Evolutionary conservation across 371 early-diverging fungal species (phyloP), one percentile per base, ranked within the genome.

Genomic region (Mucor irregularis): DNA sequence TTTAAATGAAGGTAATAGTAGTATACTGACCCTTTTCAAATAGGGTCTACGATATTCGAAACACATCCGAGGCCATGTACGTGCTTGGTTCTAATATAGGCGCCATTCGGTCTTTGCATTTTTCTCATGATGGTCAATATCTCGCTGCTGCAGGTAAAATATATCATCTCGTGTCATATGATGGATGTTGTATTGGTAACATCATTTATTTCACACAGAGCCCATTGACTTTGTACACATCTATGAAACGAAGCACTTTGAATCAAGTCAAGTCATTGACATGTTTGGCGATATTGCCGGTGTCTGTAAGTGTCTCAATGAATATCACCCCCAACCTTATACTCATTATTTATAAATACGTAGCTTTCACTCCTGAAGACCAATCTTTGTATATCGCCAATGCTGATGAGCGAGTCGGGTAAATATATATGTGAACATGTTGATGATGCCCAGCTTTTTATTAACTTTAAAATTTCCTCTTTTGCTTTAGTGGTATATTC

Each of bases 201-300:
- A n/a, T n/a, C n/a, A n/a, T 39, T 71, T 8, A 61, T 61, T 28
- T 29, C 25, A 13, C 3, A 17, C 50, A 69, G 89, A 87, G 64
- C 83, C 90, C 0, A 84, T 87, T 21, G 89, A 93, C 56, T 90
- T 76, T 70, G 89, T 94, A 14, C 92, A 92, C 59, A 58, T 94
- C 3, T 84, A 84, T 21, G 91, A 91, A 34, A 65, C 80, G 2
- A 35, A 56, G 0, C 40, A 56, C 7, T 84, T 76, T 50, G 64
- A 61, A 5, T 48, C 56, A 4, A 73, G 81, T 11, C 94, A 94
- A 72, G 78, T 82, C 19, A 78, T 94, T 42, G 90, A 89, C 58
- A 83, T 94, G 69, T 86, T 92, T 74, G 95, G 95, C 4, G 93
- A 93, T 48, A 81, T 90, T 28, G 74, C 90, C 0, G 94, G 94